Percentiles rank a stretch among this genome's conserved stretches.
phyloP scores from a whole-genome alignment of 2,329 filamentous ascomycete genomes.

The Xylariaceae sp. region DNA sequence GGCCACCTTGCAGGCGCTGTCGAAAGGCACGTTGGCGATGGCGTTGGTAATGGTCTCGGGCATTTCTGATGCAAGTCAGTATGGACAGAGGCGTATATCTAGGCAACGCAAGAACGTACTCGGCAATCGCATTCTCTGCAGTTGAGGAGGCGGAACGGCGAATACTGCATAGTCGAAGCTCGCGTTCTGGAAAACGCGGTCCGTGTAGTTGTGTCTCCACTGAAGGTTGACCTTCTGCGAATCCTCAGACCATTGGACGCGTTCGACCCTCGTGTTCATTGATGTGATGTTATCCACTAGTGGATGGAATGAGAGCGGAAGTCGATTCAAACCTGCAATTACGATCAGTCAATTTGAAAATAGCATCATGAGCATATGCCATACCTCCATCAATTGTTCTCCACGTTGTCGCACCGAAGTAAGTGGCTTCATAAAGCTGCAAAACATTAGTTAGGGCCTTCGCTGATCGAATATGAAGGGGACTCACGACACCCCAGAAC shows the following conservation, averaged over 20 bases:
- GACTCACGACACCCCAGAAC: slow-evolving; percentile 33
- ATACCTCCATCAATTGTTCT: slow-evolving; percentile 56
- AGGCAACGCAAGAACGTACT: slow-evolving; percentile 12
- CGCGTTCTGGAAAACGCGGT: slow-evolving; percentile 37
- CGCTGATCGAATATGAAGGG: no score
- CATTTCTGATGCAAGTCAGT: slow-evolving; percentile 21
- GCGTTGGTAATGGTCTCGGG: slow-evolving; percentile 40
- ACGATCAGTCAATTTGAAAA: no score
- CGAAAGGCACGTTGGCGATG: slow-evolving; percentile 43
- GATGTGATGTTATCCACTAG: slow-evolving; percentile 53
- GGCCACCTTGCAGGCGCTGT: slow-evolving; percentile 52
- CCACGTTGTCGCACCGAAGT: slow-evolving; percentile 57
- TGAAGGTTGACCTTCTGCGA: slow-evolving; percentile 52
- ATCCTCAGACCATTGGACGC: slow-evolving; percentile 47
- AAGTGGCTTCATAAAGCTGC: slow-evolving; percentile 50
- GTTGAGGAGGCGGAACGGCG: slow-evolving; percentile 56
- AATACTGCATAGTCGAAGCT: slow-evolving; percentile 66
- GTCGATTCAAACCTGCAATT: slow-evolving; percentile 39
- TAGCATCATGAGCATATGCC: slow-evolving; percentile 20
- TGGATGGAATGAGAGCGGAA: slow-evolving; percentile 60
- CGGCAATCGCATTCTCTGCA: slow-evolving; percentile 57
- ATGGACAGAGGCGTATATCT: slow-evolving; percentile 2
- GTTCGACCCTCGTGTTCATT: slow-evolving; percentile 53
- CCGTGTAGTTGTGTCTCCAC: slow-evolving; percentile 45
- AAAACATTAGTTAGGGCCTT: neutral